phyloP scores from a whole-genome alignment of 208 protist genomes.

The Phytomonas sp. region DNA sequence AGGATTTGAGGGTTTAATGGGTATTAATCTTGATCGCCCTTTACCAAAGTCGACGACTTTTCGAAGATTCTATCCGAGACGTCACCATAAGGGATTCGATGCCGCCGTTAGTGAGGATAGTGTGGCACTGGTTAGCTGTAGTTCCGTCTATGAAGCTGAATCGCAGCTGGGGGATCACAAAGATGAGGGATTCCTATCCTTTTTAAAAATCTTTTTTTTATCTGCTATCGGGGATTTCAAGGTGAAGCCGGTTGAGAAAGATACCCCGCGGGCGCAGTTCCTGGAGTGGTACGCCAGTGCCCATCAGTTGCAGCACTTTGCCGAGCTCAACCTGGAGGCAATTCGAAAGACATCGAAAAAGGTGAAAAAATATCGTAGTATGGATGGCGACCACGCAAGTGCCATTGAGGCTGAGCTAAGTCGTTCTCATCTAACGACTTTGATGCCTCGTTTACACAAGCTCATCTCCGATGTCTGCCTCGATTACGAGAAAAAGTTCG shows the following conservation, averaged over 20 bases:
- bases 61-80: conserved; percentile 49
- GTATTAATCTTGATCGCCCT: conserved; percentile 43
- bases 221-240: conserved; percentile 77
- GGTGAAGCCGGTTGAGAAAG: conserved; percentile 34
- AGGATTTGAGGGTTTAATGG: conserved; percentile 55
- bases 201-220: conserved; percentile 62
- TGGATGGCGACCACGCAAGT: conserved; percentile 60
- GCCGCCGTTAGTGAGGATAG: conserved; percentile 28
- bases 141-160: conserved; percentile 30
- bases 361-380: conserved; percentile 72
- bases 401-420: conserved; percentile 68
- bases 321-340: conserved; percentile 82
- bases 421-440: conserved; percentile 57
- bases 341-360: conserved; percentile 85
- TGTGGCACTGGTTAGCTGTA: conserved; percentile 16
- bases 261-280: conserved; percentile 64
- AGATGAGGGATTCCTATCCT: conserved; percentile 18
- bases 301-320: conserved; percentile 85
- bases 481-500: conserved; percentile 85
- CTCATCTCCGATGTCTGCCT: conserved; percentile 53
- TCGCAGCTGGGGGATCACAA: conserved; percentile 15
- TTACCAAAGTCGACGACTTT: conserved; percentile 20
- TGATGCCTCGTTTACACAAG: conserved; percentile 63
- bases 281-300: conserved; percentile 85
- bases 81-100: conserved; percentile 18